Base-by-base conservation (phyloP, 441 rosid species). In the Erodium chrysanthum region DNA sequence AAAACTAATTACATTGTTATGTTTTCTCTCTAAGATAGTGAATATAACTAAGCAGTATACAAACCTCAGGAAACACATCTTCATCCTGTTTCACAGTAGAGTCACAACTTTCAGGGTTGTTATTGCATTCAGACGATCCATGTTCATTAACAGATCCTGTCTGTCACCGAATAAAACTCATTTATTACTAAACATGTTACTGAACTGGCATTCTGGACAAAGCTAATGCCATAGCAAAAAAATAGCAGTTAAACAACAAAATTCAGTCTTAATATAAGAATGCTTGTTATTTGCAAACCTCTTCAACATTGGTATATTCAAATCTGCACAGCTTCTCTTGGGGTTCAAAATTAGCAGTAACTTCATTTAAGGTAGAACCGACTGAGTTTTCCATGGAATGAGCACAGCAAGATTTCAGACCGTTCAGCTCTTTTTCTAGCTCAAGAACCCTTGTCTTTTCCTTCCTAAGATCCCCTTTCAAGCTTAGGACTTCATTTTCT, bases 381-480 rank as follows among this genome's bases (percentile, higher is more conserved):
- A 0, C 64, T 42, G 74, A 69, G 60, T 67, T 76, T 72, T 72
- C 63, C 74, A 67, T 71, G n/a, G 73, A 74, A 73, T 79, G 82
- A 58, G 68, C 73, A 54, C 81, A 79, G 76, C 80, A 73, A 22
- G 87, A 76, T 78, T 82, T 86, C 66, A 86, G 74, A 74, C 20
- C 78, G 15, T 60, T 79, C 59, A 86, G 75, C 79, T 84, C 85
- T 73, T 77, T 80, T 80, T 83, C 90, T 71, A 93, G 71, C 71
- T 72, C 83, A 65, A 21, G 67, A 66, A 69, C 72, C 77, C 77
- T 86, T 3, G 65, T 66, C 75, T 83, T 81, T 82, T 89, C 91
- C 68, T 70, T 77, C 48, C 60, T 71, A 67, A 87, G 84, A 69
- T 77, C 73, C 64, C 81, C 85, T 64, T 67, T 81, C 58, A 91